Evolutionary conservation across 306 rosid genomes (phyloP).

Genomic region (Vachellia pachyceras): DNA sequence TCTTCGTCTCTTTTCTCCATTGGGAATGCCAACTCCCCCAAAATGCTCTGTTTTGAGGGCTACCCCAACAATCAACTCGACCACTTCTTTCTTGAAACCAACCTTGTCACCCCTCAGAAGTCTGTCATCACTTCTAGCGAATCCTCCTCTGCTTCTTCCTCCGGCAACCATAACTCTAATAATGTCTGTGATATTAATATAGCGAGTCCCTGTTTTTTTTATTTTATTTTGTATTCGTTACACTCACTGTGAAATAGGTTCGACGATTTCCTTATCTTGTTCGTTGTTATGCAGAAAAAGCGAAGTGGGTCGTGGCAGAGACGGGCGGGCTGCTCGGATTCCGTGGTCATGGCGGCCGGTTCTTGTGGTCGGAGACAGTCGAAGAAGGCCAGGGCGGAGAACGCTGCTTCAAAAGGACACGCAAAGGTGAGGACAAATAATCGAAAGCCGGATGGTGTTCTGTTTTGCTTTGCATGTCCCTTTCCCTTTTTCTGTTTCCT

Average conservation of each 20-base stretch:
- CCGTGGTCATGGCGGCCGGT: slow-evolving; percentile 19
- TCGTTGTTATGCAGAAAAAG: slow-evolving; percentile 52
- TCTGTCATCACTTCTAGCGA: slow-evolving; percentile 66
- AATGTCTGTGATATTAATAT: slow-evolving; percentile 38
- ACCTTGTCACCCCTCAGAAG: slow-evolving; percentile 48
- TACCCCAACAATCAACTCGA: slow-evolving; percentile 1
- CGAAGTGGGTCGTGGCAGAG: slow-evolving; percentile 59
- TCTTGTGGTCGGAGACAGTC: slow-evolving; percentile 47
- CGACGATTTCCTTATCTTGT: not conserved
- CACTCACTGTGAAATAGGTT: not conserved
- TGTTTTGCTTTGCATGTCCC: slow-evolving; percentile 35
- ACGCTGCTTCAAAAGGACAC: slow-evolving; percentile 48
- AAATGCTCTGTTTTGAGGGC: slow-evolving; percentile 73
- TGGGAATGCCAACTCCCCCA: slow-evolving; percentile 55
- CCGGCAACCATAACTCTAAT: slow-evolving; percentile 49
- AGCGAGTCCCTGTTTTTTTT: not conserved
- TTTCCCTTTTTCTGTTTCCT: not conserved
- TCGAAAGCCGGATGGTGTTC: not conserved
- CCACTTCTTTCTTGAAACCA: slow-evolving; percentile 33
- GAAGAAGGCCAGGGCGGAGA: slow-evolving; percentile 63
- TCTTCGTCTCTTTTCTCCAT: slow-evolving; percentile 40
- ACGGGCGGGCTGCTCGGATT: slow-evolving; percentile 17
- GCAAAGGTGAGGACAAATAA: slow-evolving; percentile 58
- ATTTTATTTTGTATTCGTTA: not conserved
- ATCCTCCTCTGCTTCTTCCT: slow-evolving; percentile 68